These are phyloP conservation scores for Mycena galericulata DNA, from an alignment of 768 basidiomycete genomes.

Conservation along the genomic window DNA sequence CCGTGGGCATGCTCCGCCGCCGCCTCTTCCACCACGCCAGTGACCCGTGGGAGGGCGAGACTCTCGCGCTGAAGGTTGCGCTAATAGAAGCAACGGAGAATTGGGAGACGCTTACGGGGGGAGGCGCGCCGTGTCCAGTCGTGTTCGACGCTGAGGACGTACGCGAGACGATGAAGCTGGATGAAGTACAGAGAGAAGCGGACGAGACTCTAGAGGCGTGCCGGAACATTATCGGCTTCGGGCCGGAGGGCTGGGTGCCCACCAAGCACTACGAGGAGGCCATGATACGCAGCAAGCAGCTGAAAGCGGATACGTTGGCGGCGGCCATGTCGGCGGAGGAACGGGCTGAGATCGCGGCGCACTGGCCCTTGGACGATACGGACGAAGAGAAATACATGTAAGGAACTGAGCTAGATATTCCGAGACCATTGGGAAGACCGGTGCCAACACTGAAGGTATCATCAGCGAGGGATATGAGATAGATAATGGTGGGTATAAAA, in stretches of 20 bases:
- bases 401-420: not conserved
- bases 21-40: constrained; percentile 59
- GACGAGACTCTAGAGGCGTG: constrained; percentile 46
- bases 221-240: constrained; percentile 46
- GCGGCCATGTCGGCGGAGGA: constrained; percentile 44
- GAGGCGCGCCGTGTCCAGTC: constrained; percentile 56
- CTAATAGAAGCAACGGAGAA: constrained; percentile 58
- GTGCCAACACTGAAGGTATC: too few relatives aligned
- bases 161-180: constrained; percentile 53
- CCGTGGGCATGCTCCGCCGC: constrained; percentile 47
- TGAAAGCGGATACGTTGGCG: too few relatives aligned
- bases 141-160: constrained; percentile 60
- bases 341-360: constrained; percentile 49
- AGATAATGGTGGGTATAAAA: too few relatives aligned
- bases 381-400: constrained; percentile 48
- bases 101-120: constrained; percentile 56
- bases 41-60: constrained; percentile 64
- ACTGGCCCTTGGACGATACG: constrained; percentile 65
- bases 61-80: constrained; percentile 55
- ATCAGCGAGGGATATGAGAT: too few relatives aligned
- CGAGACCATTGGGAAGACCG: too few relatives aligned
- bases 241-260: constrained; percentile 47
- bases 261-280: constrained; percentile 53
- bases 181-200: constrained; percentile 43
- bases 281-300: constrained; percentile 37